Evolutionary conservation across 495 filamentous ascomycete species (phyloP), one percentile per base, ranked within the genome.

Genomic region (Xylaria acuta): DNA sequence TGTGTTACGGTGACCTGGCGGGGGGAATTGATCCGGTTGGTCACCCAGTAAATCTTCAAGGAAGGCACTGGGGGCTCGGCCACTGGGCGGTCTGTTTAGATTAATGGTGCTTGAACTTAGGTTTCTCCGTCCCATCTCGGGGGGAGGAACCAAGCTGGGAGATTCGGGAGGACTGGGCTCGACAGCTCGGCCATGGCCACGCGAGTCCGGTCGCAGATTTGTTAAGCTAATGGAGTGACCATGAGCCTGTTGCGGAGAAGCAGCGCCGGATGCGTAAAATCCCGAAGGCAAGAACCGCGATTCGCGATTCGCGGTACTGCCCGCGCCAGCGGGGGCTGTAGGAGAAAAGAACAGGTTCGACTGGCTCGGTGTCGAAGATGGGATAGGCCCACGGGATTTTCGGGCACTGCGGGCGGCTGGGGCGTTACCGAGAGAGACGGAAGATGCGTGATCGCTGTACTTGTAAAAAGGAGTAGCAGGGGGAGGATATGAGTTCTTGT

Each of bases 261-360:
- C 75, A 80, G 84, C 68, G 67, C 84, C 77, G 71, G 94, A 88
- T 36, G 94, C 90, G 79, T 99, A 99, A 81, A 97, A 98, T 11
- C 96, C 96, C 5, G 95, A 91, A 41, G 96, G 96, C 27, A 98
- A 88, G 81, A 95, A 98, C 27, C 84, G 88, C n/a, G 83, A 84
- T 76, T 86, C 82, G 84, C 88, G 85, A 84, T 94, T 88, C 68
- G 77, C 75, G 47, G 78, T 73, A 64, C 78, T 78, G 18, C 81
- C 80, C n/a, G 86, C 78, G 30, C 77, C 80, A 12, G 80, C 77
- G 2, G 81, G 70, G 81, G 95, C 95, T 1, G 96, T 98, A 0
- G 96, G 96, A 1, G 94, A 97, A 82, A 97, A 99, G 88, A 99
- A 99, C 5, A 99, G 88, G 49, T 88, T 91, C 66, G 85, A 76